Evolutionary conservation across 257 asterid genomes (phyloP), one percentile per base, ranked within the genome.

Genomic region (Agastache rugosa): DNA sequence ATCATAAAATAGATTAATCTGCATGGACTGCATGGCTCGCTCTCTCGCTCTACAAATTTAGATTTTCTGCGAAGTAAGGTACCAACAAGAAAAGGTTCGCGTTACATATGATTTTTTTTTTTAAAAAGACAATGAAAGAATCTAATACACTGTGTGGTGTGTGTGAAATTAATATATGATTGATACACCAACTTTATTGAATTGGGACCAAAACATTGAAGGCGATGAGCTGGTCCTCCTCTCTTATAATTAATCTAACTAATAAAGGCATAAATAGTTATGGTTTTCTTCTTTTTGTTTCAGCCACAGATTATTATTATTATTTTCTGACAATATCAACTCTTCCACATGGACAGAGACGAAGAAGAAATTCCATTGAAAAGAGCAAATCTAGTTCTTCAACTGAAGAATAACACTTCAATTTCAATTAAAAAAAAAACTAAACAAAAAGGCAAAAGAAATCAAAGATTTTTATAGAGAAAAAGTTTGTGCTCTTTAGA

Each of bases 171-270:
- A 35, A 68, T 70, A 20, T 37, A 14, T 56, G 67, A 71, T 39
- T 17, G 68, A 61, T 60, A 4, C 14, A 47, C 25, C 63, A 72
- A 61, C 62, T 47, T 72, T 61, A 61, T 17, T 34, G 29, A 73
- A 63, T 62, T 73, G 78, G 78, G 78, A 73, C 72, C 65, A 73
- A 3, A 50, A 20, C 44, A 63, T 35, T 51, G 72, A 51, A 63
- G 64, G 16, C 11, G 56, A 3, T 39, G 58, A 73, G 72, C 71
- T 73, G 65, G 72, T 63, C 65, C 72, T 50, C 31, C 41, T 9
- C 77, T 55, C 48, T 50, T 17, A 25, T n/a, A 27, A 34, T 68
- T n/a, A 27, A 34, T 50, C 11, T 17, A 60, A 45, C 8, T 12
- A 61, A 45, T 22, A 34, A 63, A 63, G 54, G 31, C 62, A 50